Conservation (phyloP, 495 filamentous ascomycete species). For the Xylaria castorea region DNA sequence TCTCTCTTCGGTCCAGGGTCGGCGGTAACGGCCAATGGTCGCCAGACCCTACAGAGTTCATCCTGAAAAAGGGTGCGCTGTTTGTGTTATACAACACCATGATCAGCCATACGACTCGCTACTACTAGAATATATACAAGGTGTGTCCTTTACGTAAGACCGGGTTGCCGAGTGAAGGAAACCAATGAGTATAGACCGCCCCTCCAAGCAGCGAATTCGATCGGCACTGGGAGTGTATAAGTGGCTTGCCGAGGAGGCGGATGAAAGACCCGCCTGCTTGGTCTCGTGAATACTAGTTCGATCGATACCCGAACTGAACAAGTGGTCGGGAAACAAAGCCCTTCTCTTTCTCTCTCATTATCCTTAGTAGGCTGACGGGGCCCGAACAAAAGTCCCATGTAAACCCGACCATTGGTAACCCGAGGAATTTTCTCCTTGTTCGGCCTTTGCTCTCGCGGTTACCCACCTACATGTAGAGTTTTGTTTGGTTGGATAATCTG, state of each 20-base stretch:
- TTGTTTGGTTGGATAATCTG: neutral
- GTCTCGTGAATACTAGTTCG: neutral
- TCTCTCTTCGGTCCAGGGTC: neutral
- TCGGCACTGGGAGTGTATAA: slow-evolving; percentile 7
- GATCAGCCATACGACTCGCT: neutral
- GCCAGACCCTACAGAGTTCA: slow-evolving; percentile 15
- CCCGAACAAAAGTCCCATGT: neutral
- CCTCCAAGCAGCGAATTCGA: neutral
- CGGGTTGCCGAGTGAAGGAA: neutral
- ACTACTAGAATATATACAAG: neutral
- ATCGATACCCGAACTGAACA: neutral
- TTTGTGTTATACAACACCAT: neutral
- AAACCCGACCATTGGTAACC: neutral
- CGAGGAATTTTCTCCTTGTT: neutral
- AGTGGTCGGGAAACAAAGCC: slow-evolving; percentile 10
- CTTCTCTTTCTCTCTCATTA: neutral
- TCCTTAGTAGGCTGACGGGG: neutral
- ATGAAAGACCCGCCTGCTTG: slow-evolving; percentile 8
- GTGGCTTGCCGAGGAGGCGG: neutral
- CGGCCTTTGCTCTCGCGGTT: slow-evolving; percentile 6
- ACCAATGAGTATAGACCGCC: neutral
- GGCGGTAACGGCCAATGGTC: neutral
- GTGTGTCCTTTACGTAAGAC: neutral
- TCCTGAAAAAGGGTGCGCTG: neutral
- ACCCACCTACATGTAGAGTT: slow-evolving; percentile 4